Conservation (phyloP, 2,329 filamentous ascomycete species). For the Colletotrichum spinosum region DNA sequence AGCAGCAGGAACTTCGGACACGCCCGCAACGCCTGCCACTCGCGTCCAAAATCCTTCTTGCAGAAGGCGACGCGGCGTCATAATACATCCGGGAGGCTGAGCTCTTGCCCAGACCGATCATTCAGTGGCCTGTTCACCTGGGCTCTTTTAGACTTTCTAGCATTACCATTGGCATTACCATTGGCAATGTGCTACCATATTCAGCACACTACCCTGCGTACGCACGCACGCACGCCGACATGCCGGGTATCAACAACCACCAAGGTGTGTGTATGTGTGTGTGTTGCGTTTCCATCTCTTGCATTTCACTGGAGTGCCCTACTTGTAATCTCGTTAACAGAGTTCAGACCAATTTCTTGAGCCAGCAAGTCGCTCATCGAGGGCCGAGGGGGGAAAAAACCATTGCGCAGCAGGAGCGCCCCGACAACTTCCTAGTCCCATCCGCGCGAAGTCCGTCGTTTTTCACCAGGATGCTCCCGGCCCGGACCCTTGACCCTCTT, state of each 20-base stretch:
- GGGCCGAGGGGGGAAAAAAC: conserved; percentile 3
- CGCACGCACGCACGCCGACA: conserved; percentile 4
- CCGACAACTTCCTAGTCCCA: conserved; percentile 24
- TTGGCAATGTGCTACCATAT: conserved; percentile 8
- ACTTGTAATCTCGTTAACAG: conserved; percentile 16
- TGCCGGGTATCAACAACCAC: conserved; percentile 30
- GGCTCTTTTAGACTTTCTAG: conserved; percentile 10
- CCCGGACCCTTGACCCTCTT: conserved; percentile 10
- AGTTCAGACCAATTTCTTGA: conserved; percentile 10
- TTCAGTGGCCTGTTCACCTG: conserved; percentile 20
- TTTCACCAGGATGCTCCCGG: conserved; percentile 20
- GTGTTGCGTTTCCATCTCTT: conserved; percentile 20
- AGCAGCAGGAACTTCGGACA: conserved; percentile 14
- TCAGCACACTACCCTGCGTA: conserved; percentile 15
- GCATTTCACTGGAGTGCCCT: background rate
- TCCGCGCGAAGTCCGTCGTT: conserved; percentile 8
- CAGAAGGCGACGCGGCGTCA: conserved; percentile 1
- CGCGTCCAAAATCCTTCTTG: no score
- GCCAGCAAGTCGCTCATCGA: conserved; percentile 4
- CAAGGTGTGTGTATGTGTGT: conserved; percentile 14
- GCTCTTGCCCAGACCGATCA: conserved; percentile 18
- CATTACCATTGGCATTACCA: conserved; percentile 4
- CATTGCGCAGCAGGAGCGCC: background rate
- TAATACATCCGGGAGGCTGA: conserved; percentile 29
- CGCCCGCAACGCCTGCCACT: conserved; percentile 11